Evolutionary conservation across 2,329 filamentous ascomycete species (phyloP).

Genomic region (Clonostachys chloroleuca): DNA sequence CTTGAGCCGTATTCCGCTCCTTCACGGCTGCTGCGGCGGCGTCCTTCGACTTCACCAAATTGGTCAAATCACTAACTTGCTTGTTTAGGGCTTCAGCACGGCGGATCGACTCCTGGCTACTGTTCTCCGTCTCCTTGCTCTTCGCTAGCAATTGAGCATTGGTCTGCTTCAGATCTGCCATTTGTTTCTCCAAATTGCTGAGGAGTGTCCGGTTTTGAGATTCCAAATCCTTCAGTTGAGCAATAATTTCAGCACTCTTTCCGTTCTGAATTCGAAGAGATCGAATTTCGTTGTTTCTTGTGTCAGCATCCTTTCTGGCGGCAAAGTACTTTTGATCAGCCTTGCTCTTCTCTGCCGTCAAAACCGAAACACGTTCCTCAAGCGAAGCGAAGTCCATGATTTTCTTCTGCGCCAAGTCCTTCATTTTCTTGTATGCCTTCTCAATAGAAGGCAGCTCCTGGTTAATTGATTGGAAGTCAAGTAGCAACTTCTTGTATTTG

Average conservation of each 20-base stretch:
- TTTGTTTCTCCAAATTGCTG: slow-evolving; percentile 85
- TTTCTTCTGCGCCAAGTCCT: slow-evolving; percentile 80
- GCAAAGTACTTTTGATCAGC: slow-evolving; percentile 98
- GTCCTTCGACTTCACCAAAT: slow-evolving; percentile 73
- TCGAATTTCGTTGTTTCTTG: slow-evolving; percentile 74
- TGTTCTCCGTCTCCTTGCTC: slow-evolving; percentile 70
- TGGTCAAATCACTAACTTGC: slow-evolving; percentile 74
- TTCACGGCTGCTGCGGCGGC: slow-evolving; percentile 43
- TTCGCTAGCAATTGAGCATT: slow-evolving; percentile 68
- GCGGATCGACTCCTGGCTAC: slow-evolving; percentile 65
- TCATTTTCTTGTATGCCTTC: slow-evolving; percentile 84
- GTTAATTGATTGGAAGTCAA: slow-evolving; percentile 79
- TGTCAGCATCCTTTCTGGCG: slow-evolving; percentile 89
- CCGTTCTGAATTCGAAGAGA: slow-evolving; percentile 76
- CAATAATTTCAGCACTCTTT: slow-evolving; percentile 90
- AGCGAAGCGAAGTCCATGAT: slow-evolving; percentile 69
- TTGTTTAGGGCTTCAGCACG: slow-evolving; percentile 67
- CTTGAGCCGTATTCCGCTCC: slow-evolving; percentile 56
- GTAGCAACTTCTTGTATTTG: slow-evolving; percentile 71
- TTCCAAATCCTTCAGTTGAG: slow-evolving; percentile 89
- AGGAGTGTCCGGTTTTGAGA: slow-evolving; percentile 70
- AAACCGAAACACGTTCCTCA: slow-evolving; percentile 72
- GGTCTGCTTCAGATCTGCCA: slow-evolving; percentile 76
- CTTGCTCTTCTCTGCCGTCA: slow-evolving; percentile 87
- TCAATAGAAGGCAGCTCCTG: slow-evolving; percentile 87